A percentile compares a stretch with the other conserved stretches of the same genome.
phyloP scores from a whole-genome alignment of 805 yeast species.

The Schwanniomyces sp. region DNA sequence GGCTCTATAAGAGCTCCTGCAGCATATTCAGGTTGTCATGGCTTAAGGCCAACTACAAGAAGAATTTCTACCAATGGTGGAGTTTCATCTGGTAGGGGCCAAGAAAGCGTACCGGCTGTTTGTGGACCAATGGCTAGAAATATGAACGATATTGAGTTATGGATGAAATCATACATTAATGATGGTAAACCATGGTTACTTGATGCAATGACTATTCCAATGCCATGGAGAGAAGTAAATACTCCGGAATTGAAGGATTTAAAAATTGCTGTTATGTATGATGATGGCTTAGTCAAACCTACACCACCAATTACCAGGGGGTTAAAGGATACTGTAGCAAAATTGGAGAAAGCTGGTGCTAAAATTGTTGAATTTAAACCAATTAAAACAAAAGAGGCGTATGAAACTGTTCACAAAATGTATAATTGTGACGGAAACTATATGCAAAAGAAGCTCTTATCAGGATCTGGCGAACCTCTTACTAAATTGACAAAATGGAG shows the following conservation, averaged over 20 bases:
- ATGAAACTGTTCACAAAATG: constrained; percentile 55
- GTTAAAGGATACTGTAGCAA: constrained; percentile 51
- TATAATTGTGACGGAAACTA: constrained; percentile 70
- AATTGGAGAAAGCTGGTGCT: constrained; percentile 59
- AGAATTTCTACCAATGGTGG: constrained; percentile 41
- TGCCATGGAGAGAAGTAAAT: constrained; percentile 53
- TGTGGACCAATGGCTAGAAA: constrained; percentile 68
- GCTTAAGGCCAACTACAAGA: constrained; percentile 43
- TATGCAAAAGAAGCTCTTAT: constrained; percentile 51
- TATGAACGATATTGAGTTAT: constrained; percentile 64
- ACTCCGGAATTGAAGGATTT: constrained; percentile 41
- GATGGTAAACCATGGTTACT: constrained; percentile 63
- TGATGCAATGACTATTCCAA: constrained; percentile 48
- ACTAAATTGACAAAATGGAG: constrained; percentile 62
- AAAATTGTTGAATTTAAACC: constrained; percentile 57
- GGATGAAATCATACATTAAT: constrained; percentile 63
- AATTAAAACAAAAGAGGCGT: constrained; percentile 56
- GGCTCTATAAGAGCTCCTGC: constrained; percentile 47
- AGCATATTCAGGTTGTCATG: constrained; percentile 40
- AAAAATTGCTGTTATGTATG: constrained; percentile 62
- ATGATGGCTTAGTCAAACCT: constrained; percentile 66
- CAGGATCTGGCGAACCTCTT: constrained; percentile 69
- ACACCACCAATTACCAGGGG: constrained; percentile 65
- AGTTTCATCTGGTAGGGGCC: constrained; percentile 59
- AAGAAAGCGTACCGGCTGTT: constrained; percentile 64